Base-by-base conservation (phyloP, 352 stramenopile species). In the Globisporangium parvum region DNA sequence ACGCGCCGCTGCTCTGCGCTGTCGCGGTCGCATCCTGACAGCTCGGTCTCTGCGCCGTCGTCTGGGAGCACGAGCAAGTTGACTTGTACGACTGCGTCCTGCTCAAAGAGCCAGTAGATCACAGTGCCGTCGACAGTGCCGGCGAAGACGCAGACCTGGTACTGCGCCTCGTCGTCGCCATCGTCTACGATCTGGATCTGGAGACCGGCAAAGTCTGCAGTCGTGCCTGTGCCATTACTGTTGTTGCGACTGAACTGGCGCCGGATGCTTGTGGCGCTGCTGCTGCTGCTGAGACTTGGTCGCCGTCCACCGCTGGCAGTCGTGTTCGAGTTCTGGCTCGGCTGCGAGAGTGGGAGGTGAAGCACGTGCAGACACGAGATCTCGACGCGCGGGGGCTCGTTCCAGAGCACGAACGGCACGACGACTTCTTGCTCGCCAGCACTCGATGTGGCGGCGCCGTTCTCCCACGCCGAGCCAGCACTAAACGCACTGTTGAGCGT, bases 331-430 rank as follows among this genome's bases (percentile, higher is more conserved):
- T 85, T 85, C 60, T 87, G 76, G 59, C 77, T 87, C n/a, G 78
- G 75, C 64, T 84, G 72, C 3, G 75, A 77, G 35, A 71, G 63
- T 0, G 81, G 81, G n/a, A 92, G 64, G 47, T 79, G 69, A 33
- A 88, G 65, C 28, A 88, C 77, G 44, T 90, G 79, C 12, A 92
- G 37, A 28, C 70, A 75, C 18, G 73, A 73, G 42, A 87, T 67
- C 55, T 77, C 46, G 9, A 92, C 57, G 8, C 62, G 62, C 31
- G 81, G 81, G 10, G 74, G 60, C 20, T 81, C 68, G 40, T 72
- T 73, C 79, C 80, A 92, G 35, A 92, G 68, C 62, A 90, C 81
- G 14, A 92, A 53, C 44, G 80, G 80, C 35, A 91, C 66, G 35
- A 86, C 55, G 11, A 88, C 74, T 31, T 88, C 76, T 35, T 69